A percentile compares a stretch with the other conserved stretches of the same genome.
phyloP scores from a whole-genome alignment of 1,284 basidiomycete genomes.

The Hypsizygus ulmarius region DNA sequence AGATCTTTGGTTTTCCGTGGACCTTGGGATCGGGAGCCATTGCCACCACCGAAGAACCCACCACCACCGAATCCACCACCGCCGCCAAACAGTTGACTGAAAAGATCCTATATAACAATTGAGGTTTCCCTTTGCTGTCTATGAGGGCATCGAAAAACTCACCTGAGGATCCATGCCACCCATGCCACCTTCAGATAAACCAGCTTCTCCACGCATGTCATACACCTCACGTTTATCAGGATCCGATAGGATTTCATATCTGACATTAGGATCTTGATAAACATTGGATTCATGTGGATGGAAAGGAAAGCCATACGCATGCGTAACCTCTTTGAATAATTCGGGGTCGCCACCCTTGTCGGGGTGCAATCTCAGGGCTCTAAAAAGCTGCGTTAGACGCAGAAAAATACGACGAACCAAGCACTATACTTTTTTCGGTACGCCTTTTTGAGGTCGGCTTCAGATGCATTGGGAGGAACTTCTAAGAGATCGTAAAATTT shows the following conservation, averaged over 20 bases:
- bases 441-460: slow-evolving; percentile 88
- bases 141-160: slow-evolving; percentile 30
- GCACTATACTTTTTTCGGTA: slow-evolving; percentile 83
- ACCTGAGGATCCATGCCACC: slow-evolving; percentile 96
- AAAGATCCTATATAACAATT: slow-evolving; percentile 71
- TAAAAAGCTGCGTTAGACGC: slow-evolving; percentile 32
- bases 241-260: slow-evolving; percentile 95
- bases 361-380: slow-evolving; percentile 88
- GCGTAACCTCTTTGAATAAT: slow-evolving; percentile 96
- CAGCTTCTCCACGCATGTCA: slow-evolving; percentile 93
- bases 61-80: slow-evolving; percentile 75
- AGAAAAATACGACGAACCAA: slow-evolving; percentile 3
- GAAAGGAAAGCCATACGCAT: slow-evolving; percentile 66
- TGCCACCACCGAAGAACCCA: slow-evolving; percentile 51
- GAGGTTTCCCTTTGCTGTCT: slow-evolving; percentile 7
- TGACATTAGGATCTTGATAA: slow-evolving; percentile 29
- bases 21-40: slow-evolving; percentile 65
- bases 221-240: slow-evolving; percentile 83
- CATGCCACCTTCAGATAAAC: slow-evolving; percentile 85
- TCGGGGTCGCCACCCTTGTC: slow-evolving; percentile 98
- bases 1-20: slow-evolving; percentile 98
- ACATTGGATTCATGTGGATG: slow-evolving; percentile 5
- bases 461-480: slow-evolving; percentile 72
- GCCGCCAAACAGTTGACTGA: slow-evolving; percentile 88
- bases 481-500: slow-evolving; percentile 91